A percentile compares a stretch with the other conserved stretches of the same genome.
These are phyloP conservation scores for Bacterosira constricta DNA, from an alignment of 108 stramenopile genomes.

Conservation along the genomic window DNA sequence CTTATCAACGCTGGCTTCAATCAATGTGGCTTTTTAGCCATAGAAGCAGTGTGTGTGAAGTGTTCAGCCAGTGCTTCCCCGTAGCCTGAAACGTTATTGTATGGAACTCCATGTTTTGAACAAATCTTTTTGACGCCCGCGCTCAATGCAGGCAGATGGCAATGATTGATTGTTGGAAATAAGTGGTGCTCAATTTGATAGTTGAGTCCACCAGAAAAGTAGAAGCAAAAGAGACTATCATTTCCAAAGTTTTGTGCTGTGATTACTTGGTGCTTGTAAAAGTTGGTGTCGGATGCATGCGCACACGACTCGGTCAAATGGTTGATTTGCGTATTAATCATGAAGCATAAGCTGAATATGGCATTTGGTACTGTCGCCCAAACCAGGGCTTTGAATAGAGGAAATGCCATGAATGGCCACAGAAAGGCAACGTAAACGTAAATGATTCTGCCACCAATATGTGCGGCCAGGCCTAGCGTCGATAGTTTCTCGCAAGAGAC, in stretches of 20 bases:
- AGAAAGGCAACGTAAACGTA: constrained; percentile 25
- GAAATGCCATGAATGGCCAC: constrained; percentile 50
- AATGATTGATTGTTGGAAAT: constrained; percentile 58
- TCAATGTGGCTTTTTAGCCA: constrained; percentile 29
- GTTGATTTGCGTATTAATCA: constrained; percentile 59
- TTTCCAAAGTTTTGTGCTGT: constrained; percentile 59
- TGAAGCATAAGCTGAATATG: constrained; percentile 48
- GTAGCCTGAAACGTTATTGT: constrained; percentile 45
- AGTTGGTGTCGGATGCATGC: constrained; percentile 46
- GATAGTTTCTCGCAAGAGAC: constrained; percentile 37
- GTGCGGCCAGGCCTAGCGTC: constrained; percentile 22
- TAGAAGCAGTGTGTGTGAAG: constrained; percentile 38
- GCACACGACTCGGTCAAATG: constrained; percentile 40
- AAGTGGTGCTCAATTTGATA: constrained; percentile 58
- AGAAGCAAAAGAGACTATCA: constrained; percentile 28
- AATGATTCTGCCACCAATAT: constrained; percentile 31
- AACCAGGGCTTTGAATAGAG: constrained; percentile 48
- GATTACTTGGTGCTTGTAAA: constrained; percentile 50
- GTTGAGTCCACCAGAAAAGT: constrained; percentile 52
- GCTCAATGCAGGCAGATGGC: constrained; percentile 41
- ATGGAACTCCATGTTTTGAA: constrained; percentile 47
- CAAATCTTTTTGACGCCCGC: constrained; percentile 47
- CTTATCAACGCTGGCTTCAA: neutral
- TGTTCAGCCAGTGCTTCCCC: constrained; percentile 42
- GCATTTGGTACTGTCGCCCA: constrained; percentile 46